These are phyloP conservation scores for Mimosa bimucronata DNA, from an alignment of 306 rosid genomes.

Conservation along the genomic window DNA sequence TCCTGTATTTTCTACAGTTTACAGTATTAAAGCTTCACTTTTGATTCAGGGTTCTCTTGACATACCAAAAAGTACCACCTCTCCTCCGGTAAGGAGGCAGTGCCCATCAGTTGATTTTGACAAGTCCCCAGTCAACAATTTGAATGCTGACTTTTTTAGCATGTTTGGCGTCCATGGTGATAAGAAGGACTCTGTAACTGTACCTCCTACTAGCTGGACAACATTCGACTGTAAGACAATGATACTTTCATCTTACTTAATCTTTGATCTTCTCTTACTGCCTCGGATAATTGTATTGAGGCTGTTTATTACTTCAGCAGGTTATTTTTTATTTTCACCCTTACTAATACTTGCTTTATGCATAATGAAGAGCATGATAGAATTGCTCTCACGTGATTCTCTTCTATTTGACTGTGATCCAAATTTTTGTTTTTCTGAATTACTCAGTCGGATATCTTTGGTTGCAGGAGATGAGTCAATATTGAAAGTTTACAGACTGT, in stretches of 20 bases:
- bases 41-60: conserved; percentile 58
- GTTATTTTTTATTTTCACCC: conserved; percentile 9
- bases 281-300: background rate
- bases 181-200: conserved; percentile 43
- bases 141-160: conserved; percentile 49
- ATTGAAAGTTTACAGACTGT: conserved; percentile 30
- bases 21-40: conserved; percentile 12
- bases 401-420: background rate
- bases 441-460: conserved; percentile 28
- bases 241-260: conserved; percentile 26
- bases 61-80: conserved; percentile 35
- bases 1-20: background rate
- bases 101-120: conserved; percentile 48
- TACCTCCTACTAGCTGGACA: conserved; percentile 65
- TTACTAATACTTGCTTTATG: background rate
- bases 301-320: background rate
- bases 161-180: conserved; percentile 41
- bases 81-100: conserved; percentile 45
- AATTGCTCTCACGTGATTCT: conserved; percentile 18
- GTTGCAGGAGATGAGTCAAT: conserved; percentile 27
- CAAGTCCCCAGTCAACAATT: conserved; percentile 31
- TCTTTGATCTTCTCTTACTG: conserved; percentile 16
- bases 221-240: conserved; percentile 77
- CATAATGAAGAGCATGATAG: background rate
- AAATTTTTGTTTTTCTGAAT: background rate